phyloP scores from a whole-genome alignment of 106 monocot genomes.

The Gastrodia elata region DNA sequence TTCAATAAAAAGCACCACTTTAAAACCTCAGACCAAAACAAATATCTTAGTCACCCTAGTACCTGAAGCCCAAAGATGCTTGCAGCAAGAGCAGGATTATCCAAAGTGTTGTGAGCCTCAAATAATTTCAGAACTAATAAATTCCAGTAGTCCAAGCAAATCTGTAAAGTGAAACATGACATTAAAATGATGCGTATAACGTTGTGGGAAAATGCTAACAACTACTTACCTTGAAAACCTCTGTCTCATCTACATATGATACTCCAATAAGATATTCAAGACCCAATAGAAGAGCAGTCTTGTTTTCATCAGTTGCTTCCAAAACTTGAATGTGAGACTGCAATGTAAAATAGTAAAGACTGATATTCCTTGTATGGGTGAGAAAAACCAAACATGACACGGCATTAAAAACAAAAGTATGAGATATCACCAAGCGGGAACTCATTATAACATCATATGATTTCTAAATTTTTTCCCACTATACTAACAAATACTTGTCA shows the following conservation, averaged over 20 bases:
- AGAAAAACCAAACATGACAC: background rate
- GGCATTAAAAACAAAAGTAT: background rate
- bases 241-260: constrained; percentile 99
- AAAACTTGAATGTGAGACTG: constrained; percentile 87
- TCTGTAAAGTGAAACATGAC: constrained; percentile 28
- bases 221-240: constrained; percentile 84
- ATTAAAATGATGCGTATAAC: background rate
- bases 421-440: background rate
- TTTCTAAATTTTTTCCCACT: background rate
- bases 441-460: background rate
- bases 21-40: background rate
- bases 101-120: constrained; percentile 73
- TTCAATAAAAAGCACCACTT: background rate
- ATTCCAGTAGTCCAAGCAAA: constrained; percentile 99
- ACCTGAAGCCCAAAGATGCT: constrained; percentile 92
- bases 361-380: background rate
- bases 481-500: background rate
- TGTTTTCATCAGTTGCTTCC: constrained; percentile 70
- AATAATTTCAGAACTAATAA: constrained; percentile 75
- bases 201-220: background rate
- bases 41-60: constrained; percentile 5
- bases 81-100: constrained; percentile 65
- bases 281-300: constrained; percentile 53
- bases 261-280: constrained; percentile 95
- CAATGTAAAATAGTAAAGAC: constrained; percentile 9